Evolutionary conservation across 352 stramenopile species (phyloP), one percentile per base, ranked within the genome.

Genomic region (Pythium monospermum): DNA sequence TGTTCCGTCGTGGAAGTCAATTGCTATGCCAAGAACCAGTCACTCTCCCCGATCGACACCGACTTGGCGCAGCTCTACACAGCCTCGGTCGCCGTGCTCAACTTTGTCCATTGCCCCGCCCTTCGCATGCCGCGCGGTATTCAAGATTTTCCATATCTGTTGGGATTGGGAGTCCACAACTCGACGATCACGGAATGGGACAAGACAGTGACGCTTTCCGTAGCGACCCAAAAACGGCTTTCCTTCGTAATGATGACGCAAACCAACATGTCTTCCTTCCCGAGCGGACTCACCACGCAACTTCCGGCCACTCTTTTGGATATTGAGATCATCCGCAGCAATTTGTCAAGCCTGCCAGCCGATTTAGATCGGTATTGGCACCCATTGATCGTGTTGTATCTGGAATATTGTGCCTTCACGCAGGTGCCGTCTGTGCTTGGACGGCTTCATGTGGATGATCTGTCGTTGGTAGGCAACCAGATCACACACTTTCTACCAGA

Each of bases 131-230:
- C 58, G 3, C 2, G 28, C 15, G 22, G 46, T 1, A 57, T 71
- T 31, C 53, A 44, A 22, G 27, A n/a, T 1, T 74, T 71, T 23
- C 43, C 31, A 2, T 67, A 74, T 26, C 38, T 74, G 4, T 30
- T 74, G 1, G 62, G 66, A 12, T 37, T 71, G 26, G 61, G 71
- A 19, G 57, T 71, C 21, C 58, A 59, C 54, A 74, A 74, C 33
- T 59, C 43, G 18, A 71, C 66, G 37, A 28, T 73, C 31, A 30
- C 45, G 6, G 31, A 53, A 18, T 73, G 66, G 66, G 30, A 19
- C 6, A 13, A 15, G 0, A 44, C 62, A 0, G 66, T 59, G 4
- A 57, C 52, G 6, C 50, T 70, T 16, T 47, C 52, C 4, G 36
- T 37, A 3, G 22, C 12, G 13, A 52, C n/a, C 0, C 63, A 71